Conservation (phyloP, 306 rosid genomes). For the Rosa rugosa region DNA sequence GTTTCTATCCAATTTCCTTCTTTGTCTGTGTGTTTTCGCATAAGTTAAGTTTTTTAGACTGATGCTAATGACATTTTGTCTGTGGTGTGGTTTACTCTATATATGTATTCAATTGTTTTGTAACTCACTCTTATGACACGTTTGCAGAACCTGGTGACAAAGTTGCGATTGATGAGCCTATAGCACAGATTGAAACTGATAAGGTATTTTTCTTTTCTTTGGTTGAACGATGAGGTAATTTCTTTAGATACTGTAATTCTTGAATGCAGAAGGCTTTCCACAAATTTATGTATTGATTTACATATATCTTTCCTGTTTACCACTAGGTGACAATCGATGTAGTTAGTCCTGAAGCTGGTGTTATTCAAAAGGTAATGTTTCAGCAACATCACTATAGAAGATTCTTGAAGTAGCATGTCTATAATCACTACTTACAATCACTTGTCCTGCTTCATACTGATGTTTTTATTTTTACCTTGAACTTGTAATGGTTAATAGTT, state of each 20-base stretch:
- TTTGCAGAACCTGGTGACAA: conserved; percentile 62
- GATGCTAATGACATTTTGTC: conserved; percentile 3
- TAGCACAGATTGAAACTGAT: conserved; percentile 66
- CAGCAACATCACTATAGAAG: neutral
- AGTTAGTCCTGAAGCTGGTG: conserved; percentile 56
- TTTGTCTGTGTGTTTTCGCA: neutral
- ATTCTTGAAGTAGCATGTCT: neutral
- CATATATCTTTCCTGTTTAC: conserved; percentile 10
- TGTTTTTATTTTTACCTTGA: neutral
- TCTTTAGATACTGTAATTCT: neutral
- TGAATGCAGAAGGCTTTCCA: neutral
- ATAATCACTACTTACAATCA: neutral
- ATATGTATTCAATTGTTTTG: conserved; percentile 18
- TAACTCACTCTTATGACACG: conserved; percentile 17
- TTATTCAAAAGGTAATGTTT: conserved; percentile 45
- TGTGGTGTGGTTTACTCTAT: neutral
- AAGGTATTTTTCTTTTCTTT: conserved; percentile 34
- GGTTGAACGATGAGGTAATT: neutral
- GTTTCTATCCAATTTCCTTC: neutral
- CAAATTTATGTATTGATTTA: conserved; percentile 3
- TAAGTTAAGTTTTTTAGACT: conserved; percentile 6
- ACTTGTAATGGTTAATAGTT: conserved; percentile 34
- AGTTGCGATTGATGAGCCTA: conserved; percentile 55
- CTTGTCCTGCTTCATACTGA: conserved; percentile 14
- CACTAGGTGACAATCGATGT: conserved; percentile 68